A percentile compares a stretch with the other conserved stretches of the same genome.
Evolutionary conservation across 805 yeast genomes (phyloP).

Genomic region (Tanozyma kutaoensis): DNA sequence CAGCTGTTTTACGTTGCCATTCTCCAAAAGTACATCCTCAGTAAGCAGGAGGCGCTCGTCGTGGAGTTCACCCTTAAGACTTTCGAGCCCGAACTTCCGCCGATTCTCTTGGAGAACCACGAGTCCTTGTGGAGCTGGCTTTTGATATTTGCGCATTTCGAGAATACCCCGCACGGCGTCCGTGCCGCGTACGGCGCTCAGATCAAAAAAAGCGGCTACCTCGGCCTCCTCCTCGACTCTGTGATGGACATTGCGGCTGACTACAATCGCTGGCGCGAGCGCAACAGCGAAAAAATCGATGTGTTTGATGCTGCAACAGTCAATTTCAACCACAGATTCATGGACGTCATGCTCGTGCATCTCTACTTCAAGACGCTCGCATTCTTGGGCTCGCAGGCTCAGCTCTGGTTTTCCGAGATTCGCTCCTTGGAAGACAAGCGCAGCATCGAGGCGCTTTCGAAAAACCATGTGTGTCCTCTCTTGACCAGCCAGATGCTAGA

Average conservation of each 20-base stretch:
- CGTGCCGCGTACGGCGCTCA: slow-evolving; percentile 48
- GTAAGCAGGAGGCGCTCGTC: too few species aligned
- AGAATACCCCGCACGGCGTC: slow-evolving; percentile 50
- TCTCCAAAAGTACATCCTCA: too few species aligned
- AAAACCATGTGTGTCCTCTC: slow-evolving; percentile 47
- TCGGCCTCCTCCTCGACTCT: slow-evolving; percentile 37
- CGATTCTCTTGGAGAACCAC: slow-evolving; percentile 7
- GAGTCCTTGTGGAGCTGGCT: slow-evolving; percentile 57
- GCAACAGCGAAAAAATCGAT: too few species aligned
- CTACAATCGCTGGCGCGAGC: too few species aligned
- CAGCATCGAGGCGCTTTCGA: slow-evolving; percentile 50
- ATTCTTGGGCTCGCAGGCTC: slow-evolving; percentile 42
- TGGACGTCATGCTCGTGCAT: slow-evolving; percentile 30
- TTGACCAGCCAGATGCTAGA: slow-evolving; percentile 46
- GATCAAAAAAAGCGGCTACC: slow-evolving; percentile 30
- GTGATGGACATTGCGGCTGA: slow-evolving; percentile 40
- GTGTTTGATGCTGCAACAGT: too few species aligned
- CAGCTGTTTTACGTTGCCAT: too few species aligned
- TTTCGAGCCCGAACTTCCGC: slow-evolving; percentile 1
- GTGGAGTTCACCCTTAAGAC: slow-evolving; percentile 1
- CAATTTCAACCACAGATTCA: background rate
- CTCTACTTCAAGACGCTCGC: slow-evolving; percentile 36
- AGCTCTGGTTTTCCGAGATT: slow-evolving; percentile 58
- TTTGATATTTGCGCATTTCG: slow-evolving; percentile 47
- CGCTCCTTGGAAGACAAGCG: slow-evolving; percentile 54